Evolutionary conservation across 345 rosid species (phyloP).

Genomic region (Citrus australasica): DNA sequence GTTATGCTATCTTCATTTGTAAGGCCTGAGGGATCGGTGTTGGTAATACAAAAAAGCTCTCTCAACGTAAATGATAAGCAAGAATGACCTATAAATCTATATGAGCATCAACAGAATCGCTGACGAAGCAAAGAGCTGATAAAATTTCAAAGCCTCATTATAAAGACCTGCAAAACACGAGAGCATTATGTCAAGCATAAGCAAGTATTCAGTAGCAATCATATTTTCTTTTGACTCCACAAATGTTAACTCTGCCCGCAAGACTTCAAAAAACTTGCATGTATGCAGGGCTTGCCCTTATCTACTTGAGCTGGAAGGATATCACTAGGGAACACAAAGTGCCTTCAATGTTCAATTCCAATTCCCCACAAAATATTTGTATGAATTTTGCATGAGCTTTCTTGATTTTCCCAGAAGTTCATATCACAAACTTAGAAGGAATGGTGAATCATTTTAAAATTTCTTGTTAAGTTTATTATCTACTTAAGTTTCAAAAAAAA

Average conservation of each 20-base stretch:
- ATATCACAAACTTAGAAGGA: neutral
- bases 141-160: conserved; percentile 24
- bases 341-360: neutral
- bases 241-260: too few relatives aligned
- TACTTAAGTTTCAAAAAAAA: conserved; percentile 21
- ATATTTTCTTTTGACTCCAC: neutral
- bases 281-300: neutral
- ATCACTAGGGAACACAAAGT: neutral
- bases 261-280: too few relatives aligned
- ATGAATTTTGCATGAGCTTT: neutral
- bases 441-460: neutral
- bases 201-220: neutral
- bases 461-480: neutral
- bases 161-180: conserved; percentile 46
- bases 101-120: conserved; percentile 33
- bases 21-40: neutral
- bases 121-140: conserved; percentile 28
- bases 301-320: neutral
- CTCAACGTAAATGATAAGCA: neutral
- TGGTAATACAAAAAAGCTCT: neutral
- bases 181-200: neutral
- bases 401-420: neutral
- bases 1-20: conserved; percentile 15
- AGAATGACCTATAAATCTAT: conserved; percentile 18
- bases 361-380: neutral